These are phyloP conservation scores for Fomitopsis pulvina DNA, from an alignment of 768 basidiomycete species.

Conservation along the genomic window DNA sequence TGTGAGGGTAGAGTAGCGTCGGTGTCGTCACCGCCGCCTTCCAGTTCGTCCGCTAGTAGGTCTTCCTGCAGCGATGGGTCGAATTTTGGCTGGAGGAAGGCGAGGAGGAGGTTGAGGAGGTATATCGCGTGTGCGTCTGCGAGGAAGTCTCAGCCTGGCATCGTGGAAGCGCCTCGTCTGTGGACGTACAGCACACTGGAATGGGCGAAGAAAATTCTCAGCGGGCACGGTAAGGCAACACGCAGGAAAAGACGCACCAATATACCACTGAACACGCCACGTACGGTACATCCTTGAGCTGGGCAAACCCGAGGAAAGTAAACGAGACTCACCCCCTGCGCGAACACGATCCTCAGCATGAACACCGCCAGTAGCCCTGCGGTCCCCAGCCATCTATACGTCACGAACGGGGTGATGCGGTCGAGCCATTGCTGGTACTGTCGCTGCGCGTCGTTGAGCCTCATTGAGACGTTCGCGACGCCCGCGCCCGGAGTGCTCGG, in stretches of 20 bases:
- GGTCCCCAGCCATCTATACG: constrained; percentile 86
- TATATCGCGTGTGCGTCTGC: constrained; percentile 91
- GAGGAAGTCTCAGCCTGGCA: constrained; percentile 2
- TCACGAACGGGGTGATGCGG: constrained; percentile 81
- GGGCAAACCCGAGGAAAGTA: constrained; percentile 3
- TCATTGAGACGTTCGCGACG: constrained; percentile 22
- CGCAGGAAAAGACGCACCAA: constrained; percentile 50
- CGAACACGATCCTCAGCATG: constrained; percentile 75
- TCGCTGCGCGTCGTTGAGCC: constrained; percentile 51
- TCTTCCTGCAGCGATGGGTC: constrained; percentile 95
- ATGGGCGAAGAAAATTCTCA: neutral
- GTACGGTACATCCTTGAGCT: constrained; percentile 8
- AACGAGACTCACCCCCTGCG: constrained; percentile 73
- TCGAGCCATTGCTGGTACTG: constrained; percentile 89
- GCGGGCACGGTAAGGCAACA: neutral
- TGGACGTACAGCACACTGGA: constrained; percentile 64
- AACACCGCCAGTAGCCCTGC: constrained; percentile 68
- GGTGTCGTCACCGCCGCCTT: constrained; percentile 70
- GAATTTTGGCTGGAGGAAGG: constrained; percentile 96
- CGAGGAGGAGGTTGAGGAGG: constrained; percentile 90
- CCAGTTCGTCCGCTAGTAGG: constrained; percentile 88
- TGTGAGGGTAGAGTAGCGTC: constrained; percentile 54
- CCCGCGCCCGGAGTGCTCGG: constrained; percentile 7
- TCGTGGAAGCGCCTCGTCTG: neutral
- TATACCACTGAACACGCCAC: constrained; percentile 66